Evolutionary conservation across 768 basidiomycete genomes (phyloP), one percentile per base, ranked within the genome.

Genomic region (Auricularia sp.): DNA sequence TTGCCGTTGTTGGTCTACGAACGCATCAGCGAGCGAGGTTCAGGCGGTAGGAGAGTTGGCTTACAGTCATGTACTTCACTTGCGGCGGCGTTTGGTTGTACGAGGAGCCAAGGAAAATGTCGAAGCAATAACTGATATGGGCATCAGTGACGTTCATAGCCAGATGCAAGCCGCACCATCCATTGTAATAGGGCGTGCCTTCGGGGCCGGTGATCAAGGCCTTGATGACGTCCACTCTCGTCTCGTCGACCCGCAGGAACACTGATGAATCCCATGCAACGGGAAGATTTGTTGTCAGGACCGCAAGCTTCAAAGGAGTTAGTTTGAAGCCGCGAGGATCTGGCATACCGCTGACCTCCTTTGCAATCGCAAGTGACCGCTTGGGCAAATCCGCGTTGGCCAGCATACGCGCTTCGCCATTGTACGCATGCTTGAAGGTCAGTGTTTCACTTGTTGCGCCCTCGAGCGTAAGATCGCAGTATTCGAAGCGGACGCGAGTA

Each of bases 181-280:
- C 94, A 72, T 97, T 95, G 70, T 95, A 80, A 71, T 93, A 93
- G 53, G 94, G 94, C 51, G 94, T 96, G 62, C 90, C 92, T 78
- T 94, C 91, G 10, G 94, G 94, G 1, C 94, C 95, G 23, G 90
- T 91, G 67, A 93, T 91, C 44, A 92, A 75, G n/a, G 89, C 90
- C 71, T 95, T 96, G 74, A 95, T 93, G 59, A 95, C 82, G 71
- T 94, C 93, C 14, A 94, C 91, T 12, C 93, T 85, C 16, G 84
- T 87, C 77, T 97, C 95, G 72, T 98, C 95, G 3, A 96, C 93
- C 62, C 90, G 83, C 65, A 98, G 76, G 77, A 96, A 97, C 67
- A 98, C 87, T 1, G 92, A 95, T 3, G 94, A 96, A 70, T 93
- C 86, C 91, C 93, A 97, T 5, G 91, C 88, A 14, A 93, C 87